Base-by-base conservation (phyloP, 2,329 filamentous ascomycete genomes). In the Xylaria multiplex region DNA sequence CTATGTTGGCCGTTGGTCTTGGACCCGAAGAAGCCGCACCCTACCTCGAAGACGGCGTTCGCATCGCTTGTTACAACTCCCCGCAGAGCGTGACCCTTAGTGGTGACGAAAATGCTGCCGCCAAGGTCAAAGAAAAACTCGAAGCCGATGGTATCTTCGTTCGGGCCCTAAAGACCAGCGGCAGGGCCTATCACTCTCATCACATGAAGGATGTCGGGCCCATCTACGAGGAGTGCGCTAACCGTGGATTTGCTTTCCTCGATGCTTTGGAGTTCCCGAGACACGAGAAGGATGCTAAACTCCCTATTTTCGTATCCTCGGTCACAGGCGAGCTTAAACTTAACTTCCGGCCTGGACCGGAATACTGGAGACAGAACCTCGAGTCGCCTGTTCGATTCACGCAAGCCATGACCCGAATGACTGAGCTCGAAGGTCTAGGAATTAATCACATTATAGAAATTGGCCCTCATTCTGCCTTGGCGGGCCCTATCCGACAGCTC, bases 51-150 rank as follows among this genome's bases (percentile, higher is more conserved):
- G 50, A 45, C 42, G 75, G 81, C 65, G 73, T 77, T 9, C 73
- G 77, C 64, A 74, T 82, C 24, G 70, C 76, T 24, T 77, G 76
- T 59, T 79, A 81, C 1, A 74, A 68, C 59, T 62, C 58, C 2
- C 66, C 66, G 2, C 16, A 37, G 19, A 56, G 54, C 9, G 62
- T 65, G 6, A 68, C 66, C n/a, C 48, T 68, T 6, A 48, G 35
- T 3, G 66, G 66, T 8, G 53, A 65, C n/a, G 42, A 43, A 13
- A 55, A 59, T 13, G 49, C 53, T 4, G 27, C 53, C 8, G 32
- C 48, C 0, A 60, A 30, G 8, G 48, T 62, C 2, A 66, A 62
- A 19, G 37, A 22, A 13, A 57, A 42, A 14, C 57, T 69, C 1
- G 49, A 64, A 6, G 57, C 48, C 6, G 50, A 64, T 19, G 35